Evolutionary conservation across 139 green algal species (phyloP).

Genomic region (Tetradesmus lagerheimii): DNA sequence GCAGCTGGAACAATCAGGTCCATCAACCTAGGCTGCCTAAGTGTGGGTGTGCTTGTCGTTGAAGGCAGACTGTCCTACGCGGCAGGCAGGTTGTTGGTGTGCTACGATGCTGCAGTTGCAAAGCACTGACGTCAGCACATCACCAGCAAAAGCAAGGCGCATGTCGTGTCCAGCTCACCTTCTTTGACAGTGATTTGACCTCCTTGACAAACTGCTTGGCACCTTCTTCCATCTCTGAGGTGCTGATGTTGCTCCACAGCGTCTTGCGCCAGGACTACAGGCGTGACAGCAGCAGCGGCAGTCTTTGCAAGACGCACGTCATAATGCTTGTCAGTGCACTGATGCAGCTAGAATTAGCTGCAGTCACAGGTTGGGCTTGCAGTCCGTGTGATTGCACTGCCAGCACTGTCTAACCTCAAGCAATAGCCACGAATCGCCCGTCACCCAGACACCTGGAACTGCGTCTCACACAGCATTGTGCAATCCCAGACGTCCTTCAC

Average conservation of each 20-base stretch:
- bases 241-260: conserved; percentile 85
- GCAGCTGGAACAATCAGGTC: too few species aligned
- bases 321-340: not conserved
- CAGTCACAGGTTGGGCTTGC: not conserved
- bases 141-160: not conserved
- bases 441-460: conserved; percentile 65
- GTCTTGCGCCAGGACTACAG: conserved; percentile 73
- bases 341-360: not conserved
- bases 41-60: too few species aligned
- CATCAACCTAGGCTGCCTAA: too few species aligned
- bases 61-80: too few species aligned
- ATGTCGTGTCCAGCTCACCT: conserved; percentile 38
- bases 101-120: too few species aligned
- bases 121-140: too few species aligned
- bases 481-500: conserved; percentile 88
- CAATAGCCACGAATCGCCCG: too few species aligned
- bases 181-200: conserved; percentile 71
- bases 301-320: not conserved
- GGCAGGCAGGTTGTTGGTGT: too few species aligned
- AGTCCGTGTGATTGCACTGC: too few species aligned
- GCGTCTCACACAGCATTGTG: conserved; percentile 73
- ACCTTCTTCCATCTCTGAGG: conserved; percentile 87
- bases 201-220: conserved; percentile 92
- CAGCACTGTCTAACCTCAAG: too few species aligned
- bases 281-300: not conserved